These are phyloP conservation scores for Coemansia furcata DNA, from an alignment of 192 early-diverging fungal genomes.

Conservation along the genomic window DNA sequence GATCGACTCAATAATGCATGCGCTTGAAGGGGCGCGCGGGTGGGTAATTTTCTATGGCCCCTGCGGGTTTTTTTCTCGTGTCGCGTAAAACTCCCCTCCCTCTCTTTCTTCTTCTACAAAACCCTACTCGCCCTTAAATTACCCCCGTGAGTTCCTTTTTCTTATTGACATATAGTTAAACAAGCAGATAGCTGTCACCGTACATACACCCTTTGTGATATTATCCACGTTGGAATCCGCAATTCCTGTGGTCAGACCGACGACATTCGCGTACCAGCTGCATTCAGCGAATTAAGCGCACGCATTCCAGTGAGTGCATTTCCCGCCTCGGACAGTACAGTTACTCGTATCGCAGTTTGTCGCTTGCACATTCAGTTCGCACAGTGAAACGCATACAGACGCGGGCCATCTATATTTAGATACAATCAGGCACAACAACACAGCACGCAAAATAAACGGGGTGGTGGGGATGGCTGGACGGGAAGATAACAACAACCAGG, in stretches of 20 bases:
- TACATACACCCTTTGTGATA: neutral
- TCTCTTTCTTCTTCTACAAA: neutral
- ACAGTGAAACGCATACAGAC: neutral
- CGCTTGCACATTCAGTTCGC: neutral
- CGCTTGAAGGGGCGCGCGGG: too few species aligned
- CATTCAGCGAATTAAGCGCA: neutral
- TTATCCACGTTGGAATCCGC: neutral
- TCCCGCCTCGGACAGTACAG: neutral
- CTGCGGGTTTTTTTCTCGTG: too few species aligned
- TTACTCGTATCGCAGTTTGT: neutral
- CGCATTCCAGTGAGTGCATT: neutral
- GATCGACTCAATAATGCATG: neutral
- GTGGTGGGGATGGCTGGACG: neutral
- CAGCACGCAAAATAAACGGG: neutral
- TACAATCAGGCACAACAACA: conserved; percentile 7
- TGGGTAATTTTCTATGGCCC: too few species aligned
- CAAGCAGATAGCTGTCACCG: neutral
- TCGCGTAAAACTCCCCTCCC: neutral
- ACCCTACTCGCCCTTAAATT: neutral
- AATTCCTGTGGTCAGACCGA: neutral
- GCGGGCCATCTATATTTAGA: conserved; percentile 3
- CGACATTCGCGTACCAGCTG: neutral
- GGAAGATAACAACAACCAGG: neutral
- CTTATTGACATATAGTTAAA: neutral
- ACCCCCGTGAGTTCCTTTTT: neutral